A percentile compares a stretch with the other conserved stretches of the same genome.
phyloP scores from a whole-genome alignment of 2,329 filamentous ascomycete genomes.

The Phaeophleospora eucalypticola region DNA sequence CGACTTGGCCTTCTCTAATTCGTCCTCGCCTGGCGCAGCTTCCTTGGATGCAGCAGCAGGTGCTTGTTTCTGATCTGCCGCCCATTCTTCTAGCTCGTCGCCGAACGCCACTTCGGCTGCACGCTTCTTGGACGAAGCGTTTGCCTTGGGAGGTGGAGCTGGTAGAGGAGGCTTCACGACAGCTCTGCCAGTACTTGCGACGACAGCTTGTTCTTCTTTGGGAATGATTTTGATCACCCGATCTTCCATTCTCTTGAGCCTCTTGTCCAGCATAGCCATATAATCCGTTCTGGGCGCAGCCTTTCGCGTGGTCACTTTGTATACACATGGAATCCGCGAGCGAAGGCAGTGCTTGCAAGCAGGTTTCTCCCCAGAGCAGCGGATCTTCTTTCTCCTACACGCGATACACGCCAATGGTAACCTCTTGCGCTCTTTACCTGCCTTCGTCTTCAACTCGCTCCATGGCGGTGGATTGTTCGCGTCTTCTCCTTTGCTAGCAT shows the following conservation, averaged over 20 bases:
- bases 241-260: constrained; percentile 95
- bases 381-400: constrained; percentile 94
- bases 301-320: constrained; percentile 93
- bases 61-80: constrained; percentile 44
- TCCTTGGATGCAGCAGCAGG: constrained; percentile 38
- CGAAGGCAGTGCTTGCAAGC: constrained; percentile 94
- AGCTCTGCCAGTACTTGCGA: constrained; percentile 68
- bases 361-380: constrained; percentile 95
- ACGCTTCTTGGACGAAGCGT: constrained; percentile 64
- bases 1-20: constrained; percentile 11
- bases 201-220: constrained; percentile 70
- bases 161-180: constrained; percentile 75
- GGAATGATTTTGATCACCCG: constrained; percentile 94
- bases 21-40: constrained; percentile 14
- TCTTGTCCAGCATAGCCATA: constrained; percentile 98
- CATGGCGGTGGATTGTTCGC: constrained; percentile 37
- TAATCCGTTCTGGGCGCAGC: constrained; percentile 93
- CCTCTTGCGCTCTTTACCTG: constrained; percentile 91
- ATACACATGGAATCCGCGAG: constrained; percentile 91
- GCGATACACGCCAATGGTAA: constrained; percentile 92
- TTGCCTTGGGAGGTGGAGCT: constrained; percentile 54
- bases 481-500: constrained; percentile 13
- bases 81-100: constrained; percentile 76
- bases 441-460: constrained; percentile 56
- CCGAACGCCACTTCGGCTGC: constrained; percentile 84